Base-by-base conservation (phyloP, 225 moss, liverwort and hornwort genomes). In the Rhytidiadelphus loreus region DNA sequence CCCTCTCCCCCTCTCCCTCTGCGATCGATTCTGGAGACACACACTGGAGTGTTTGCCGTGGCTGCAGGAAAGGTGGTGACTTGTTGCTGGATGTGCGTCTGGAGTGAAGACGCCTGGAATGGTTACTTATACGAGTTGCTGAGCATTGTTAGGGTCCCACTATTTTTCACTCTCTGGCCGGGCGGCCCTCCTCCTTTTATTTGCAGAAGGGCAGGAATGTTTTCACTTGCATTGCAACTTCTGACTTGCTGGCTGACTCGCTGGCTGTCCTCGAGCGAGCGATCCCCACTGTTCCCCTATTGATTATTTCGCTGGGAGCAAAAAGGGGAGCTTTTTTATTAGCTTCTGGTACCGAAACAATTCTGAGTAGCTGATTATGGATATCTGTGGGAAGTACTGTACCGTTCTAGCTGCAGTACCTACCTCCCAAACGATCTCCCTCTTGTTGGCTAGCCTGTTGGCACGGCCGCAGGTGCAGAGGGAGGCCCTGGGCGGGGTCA, bases 41-140 rank as follows among this genome's bases (percentile, higher is more conserved):
- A 33, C 77, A 8, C 43, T 55, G 57, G 35, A 79, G 66, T 46
- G 68, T 28, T 15, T 53, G 80, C 83, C 53, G 66, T 9, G 83
- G 39, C 68, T 74, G 75, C 86, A 88, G 74, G 83, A 65, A 88
- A 83, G 59, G 81, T 86, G 64, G 77, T 77, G 86, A 83, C 82
- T 83, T 89, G 89, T 32, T 50, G 90, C 44, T 19, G 66, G 83
- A 28, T 72, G 90, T 91, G 90, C 76, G 78, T 50, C 65, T 50
- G 89, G 87, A 89, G 90, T 52, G 81, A 89, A 53, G 85, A 78
- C 44, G 39, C 68, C 58, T 48, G 59, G 68, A 13, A 33, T 32
- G 90, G 35, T 85, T 89, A 88, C 92, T 92, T 92, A 90, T 92
- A 92, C 85, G 57, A 50, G 11, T 53, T 14, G 77, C 56, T 58